Percentiles rank a stretch among this genome's conserved stretches.
phyloP scores from a whole-genome alignment of 192 early-diverging fungal genomes.

The Coemansia sp. region DNA sequence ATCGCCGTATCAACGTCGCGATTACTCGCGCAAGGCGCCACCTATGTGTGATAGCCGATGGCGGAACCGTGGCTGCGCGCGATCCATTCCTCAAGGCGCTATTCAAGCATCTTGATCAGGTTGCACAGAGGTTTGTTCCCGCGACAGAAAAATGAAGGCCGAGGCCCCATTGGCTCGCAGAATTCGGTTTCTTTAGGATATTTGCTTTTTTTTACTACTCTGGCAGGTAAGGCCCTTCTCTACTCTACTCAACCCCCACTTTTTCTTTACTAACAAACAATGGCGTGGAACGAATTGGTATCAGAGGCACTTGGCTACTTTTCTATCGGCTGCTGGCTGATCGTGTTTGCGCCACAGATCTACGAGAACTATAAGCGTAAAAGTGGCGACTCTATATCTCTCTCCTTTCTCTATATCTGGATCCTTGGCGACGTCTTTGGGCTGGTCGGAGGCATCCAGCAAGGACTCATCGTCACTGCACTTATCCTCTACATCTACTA shows the following conservation, averaged over 20 bases:
- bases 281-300: slow-evolving; percentile 38
- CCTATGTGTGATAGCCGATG: not conserved
- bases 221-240: not conserved
- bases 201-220: not conserved
- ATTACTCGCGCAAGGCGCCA: slow-evolving; percentile 55
- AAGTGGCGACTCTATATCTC: slow-evolving; percentile 64
- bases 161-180: not conserved
- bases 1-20: slow-evolving; percentile 79
- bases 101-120: not conserved
- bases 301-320: slow-evolving; percentile 60
- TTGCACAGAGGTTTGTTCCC: not conserved
- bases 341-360: slow-evolving; percentile 74
- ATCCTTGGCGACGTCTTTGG: slow-evolving; percentile 68
- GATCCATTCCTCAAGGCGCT: slow-evolving; percentile 1
- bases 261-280: not conserved
- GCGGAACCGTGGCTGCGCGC: not conserved
- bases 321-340: slow-evolving; percentile 68
- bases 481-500: slow-evolving; percentile 67
- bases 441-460: slow-evolving; percentile 60
- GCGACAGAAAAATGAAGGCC: not conserved
- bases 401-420: slow-evolving; percentile 68
- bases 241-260: not conserved
- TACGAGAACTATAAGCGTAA: slow-evolving; percentile 70
- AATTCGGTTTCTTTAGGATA: no score
- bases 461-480: slow-evolving; percentile 64